Base-by-base conservation (phyloP, 768 basidiomycete species). In the Mycena indigotica region DNA sequence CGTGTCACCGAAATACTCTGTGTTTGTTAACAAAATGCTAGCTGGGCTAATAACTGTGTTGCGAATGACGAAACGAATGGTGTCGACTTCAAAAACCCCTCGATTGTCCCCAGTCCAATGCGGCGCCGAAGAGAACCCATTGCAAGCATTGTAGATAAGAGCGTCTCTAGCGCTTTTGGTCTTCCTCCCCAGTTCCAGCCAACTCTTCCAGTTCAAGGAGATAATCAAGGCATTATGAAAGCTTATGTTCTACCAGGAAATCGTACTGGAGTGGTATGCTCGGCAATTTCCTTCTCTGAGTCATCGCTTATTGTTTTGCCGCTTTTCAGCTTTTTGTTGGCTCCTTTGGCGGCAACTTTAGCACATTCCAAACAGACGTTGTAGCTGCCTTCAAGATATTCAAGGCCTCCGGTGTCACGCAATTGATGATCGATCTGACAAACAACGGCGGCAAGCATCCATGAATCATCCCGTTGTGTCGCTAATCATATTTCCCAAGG, bases 31-130 rank as follows among this genome's bases (percentile, higher is more conserved):
- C 52, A 24, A 3, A 26, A 44, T 5, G 24, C 6, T 61, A 86
- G 84, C 76, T 87, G 85, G 84, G 72, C 62, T 1, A 75, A 71
- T 56, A 87, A 87, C 62, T 87, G 86, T 66, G 83, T 75, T 16
- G 83, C 81, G 0, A 82, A 73, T 39, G 57, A 63, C 0, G 53
- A 24, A 21, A 85, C 84, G 17, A 85, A 85, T 62, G 84, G 83
- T 2, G 69, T 80, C 16, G 81, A 85, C 59, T 61, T 74, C 62
- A 75, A 72, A 53, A 28, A 35, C 12, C 46, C 19, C 32, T 17
- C 32, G 32, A 35, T 17, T 8, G 10, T 24, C 25, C 23, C 54
- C 56, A 28, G 53, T 32, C 28, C 56, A 61, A 52, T 48, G 39
- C 48, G 64, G 48, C 49, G 50, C 52, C 60, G 50, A 39, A 73